Evolutionary conservation across 257 asterid genomes (phyloP), one percentile per base, ranked within the genome.

Genomic region (Thymus quinquecostatus): DNA sequence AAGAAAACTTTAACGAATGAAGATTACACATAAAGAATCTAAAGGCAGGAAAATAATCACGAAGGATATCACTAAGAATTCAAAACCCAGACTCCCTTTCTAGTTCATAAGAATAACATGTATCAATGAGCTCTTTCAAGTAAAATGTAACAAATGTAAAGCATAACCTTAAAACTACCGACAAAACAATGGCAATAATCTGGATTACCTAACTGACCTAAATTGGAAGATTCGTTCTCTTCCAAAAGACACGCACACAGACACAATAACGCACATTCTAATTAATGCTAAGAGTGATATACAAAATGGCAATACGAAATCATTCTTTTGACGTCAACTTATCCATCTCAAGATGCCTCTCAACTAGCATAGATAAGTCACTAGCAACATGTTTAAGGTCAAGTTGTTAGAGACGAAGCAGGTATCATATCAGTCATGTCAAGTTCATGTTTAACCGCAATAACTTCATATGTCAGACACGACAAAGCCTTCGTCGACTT

Each of bases 11-110:
- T 36, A 38, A 50, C 38, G 28, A 8, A 54, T 21, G 6, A 21
- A 54, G 34, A 32, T 44, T 44, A n/a, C 71, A 64, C 63, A 64
- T 9, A 29, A 40, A 72, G 60, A 55, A 29, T n/a, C 51, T 55
- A 64, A 73, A 44, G 56, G 21, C 56, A 55, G 32, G 53, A n/a
- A 11, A 54, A 41, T 10, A 30, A 30, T 64, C 51, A 32, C 33
- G 49, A 30, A 64, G 45, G n/a, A 1, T 21, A 34, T 9, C 69
- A n/a, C 47, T 7, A 53, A 28, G 68, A 71, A 40, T 28, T 60
- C 47, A 10, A 71, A 62, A 12, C 29, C 3, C 47, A 49, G 34
- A 14, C 40, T 13, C 44, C 10, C 51, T 34, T 29, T 14, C 51
- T 12, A 10, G 60, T 56, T 11, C 29, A 47, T 10, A 32, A 47